phyloP scores from a whole-genome alignment of 139 green algal genomes.

The Zygnema circumcarinatum region DNA sequence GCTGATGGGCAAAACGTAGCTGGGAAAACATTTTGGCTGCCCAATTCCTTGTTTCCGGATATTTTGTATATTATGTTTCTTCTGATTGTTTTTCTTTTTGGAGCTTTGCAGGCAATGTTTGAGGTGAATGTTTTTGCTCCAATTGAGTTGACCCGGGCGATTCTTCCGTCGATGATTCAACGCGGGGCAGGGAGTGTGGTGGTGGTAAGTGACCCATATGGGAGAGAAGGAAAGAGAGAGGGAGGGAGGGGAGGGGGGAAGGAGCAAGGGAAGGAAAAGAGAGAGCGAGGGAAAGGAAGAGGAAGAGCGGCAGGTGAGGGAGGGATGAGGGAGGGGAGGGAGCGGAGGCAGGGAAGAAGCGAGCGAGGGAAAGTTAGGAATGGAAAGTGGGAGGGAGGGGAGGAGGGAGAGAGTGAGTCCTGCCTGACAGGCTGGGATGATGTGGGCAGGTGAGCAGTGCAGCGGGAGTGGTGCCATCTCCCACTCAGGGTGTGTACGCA shows the following conservation, averaged over 20 bases:
- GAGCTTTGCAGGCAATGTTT: constrained; percentile 48
- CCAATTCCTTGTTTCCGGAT: too few relatives aligned
- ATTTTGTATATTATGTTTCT: too few relatives aligned
- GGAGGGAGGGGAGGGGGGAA: too few relatives aligned
- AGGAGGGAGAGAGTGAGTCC: not conserved
- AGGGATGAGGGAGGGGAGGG: not conserved
- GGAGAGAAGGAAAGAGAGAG: too few relatives aligned
- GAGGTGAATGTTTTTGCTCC: constrained; percentile 21
- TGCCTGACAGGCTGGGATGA: not conserved
- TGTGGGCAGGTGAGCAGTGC: constrained; percentile 51
- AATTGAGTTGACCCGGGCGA: constrained; percentile 32
- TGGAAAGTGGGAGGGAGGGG: not conserved
- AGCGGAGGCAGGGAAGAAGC: not conserved
- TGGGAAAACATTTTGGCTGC: not conserved
- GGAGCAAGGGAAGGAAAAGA: too few relatives aligned
- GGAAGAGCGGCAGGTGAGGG: not conserved
- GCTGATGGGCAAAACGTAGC: not conserved
- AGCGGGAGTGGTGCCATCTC: constrained; percentile 36
- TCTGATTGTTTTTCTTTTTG: too few relatives aligned
- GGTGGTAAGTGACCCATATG: too few relatives aligned
- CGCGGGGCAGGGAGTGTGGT: constrained; percentile 3
- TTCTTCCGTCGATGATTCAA: constrained; percentile 35
- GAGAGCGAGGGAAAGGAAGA: not conserved
- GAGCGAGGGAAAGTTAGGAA: not conserved
- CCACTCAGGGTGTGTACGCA: constrained; percentile 40